Evolutionary conservation across 129 eudicot genomes (phyloP).

Genomic region (Glebionis coronaria): DNA sequence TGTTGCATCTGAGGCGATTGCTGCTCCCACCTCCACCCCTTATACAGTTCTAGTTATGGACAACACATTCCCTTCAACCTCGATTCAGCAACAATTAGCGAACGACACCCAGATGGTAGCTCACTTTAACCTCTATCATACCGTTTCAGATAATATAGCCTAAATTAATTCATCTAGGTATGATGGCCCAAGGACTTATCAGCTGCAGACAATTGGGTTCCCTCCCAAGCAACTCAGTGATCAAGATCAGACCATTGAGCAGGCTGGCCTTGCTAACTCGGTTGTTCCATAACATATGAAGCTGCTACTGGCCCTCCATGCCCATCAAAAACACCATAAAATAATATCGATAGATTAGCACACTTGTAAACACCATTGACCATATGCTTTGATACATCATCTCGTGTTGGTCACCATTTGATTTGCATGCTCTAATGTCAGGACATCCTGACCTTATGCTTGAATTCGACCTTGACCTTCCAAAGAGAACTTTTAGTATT

Average conservation of each 20-base stretch:
- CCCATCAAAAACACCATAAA: too few species aligned
- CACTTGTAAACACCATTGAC: too few species aligned
- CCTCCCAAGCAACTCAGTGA: slow-evolving; percentile 80
- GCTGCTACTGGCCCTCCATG: too few species aligned
- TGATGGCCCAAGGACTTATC: slow-evolving; percentile 60
- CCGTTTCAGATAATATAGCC: slow-evolving; percentile 64
- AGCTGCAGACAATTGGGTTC: slow-evolving; percentile 73
- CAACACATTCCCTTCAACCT: slow-evolving; percentile 59
- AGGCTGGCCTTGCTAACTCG: slow-evolving; percentile 86
- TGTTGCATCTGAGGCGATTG: slow-evolving; percentile 29
- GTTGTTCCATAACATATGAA: too few species aligned
- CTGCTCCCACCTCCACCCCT: slow-evolving; percentile 30
- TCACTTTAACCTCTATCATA: slow-evolving; percentile 78
- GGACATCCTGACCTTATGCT: too few species aligned
- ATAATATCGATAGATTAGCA: too few species aligned
- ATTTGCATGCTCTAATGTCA: too few species aligned
- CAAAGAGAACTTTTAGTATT: too few species aligned
- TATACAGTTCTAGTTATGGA: slow-evolving; percentile 57
- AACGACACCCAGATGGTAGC: slow-evolving; percentile 77
- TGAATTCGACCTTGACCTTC: too few species aligned
- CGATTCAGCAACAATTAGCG: slow-evolving; percentile 68
- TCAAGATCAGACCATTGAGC: slow-evolving; percentile 70
- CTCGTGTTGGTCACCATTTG: too few species aligned
- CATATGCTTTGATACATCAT: too few species aligned
- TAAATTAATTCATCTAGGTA: slow-evolving; percentile 82